Percentiles rank a stretch among this genome's conserved stretches.
Evolutionary conservation across 768 basidiomycete genomes (phyloP).

Genomic region (Lentinula raphanica): DNA sequence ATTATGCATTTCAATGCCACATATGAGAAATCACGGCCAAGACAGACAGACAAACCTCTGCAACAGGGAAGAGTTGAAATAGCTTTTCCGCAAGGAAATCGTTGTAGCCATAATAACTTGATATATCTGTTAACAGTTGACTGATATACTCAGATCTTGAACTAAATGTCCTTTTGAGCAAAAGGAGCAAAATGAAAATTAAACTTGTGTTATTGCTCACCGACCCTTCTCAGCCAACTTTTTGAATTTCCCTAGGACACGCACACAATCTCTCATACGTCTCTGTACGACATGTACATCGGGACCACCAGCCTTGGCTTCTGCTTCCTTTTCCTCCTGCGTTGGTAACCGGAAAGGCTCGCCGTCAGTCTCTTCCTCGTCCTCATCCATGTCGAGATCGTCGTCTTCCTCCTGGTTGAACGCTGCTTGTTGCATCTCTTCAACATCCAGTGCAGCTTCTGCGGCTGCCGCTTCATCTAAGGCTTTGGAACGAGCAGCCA

Average conservation of each 20-base stretch:
- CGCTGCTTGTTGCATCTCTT: conserved; percentile 58
- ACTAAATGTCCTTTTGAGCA: conserved; percentile 32
- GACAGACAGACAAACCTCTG: conserved; percentile 59
- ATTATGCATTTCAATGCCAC: not conserved
- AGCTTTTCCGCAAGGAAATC: conserved; percentile 92
- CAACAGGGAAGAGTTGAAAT: conserved; percentile 87
- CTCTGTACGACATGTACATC: conserved; percentile 73
- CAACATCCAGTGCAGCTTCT: conserved; percentile 64
- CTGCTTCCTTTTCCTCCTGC: conserved; percentile 64
- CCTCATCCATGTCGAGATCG: conserved; percentile 37
- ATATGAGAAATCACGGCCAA: no score
- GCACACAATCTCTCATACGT: conserved; percentile 74
- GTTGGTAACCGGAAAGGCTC: conserved; percentile 65
- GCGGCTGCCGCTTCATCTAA: conserved; percentile 62
- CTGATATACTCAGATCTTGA: conserved; percentile 86
- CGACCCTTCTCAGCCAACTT: conserved; percentile 60
- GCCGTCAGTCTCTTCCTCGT: conserved; percentile 40
- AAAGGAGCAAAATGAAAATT: not conserved
- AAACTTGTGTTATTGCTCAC: conserved; percentile 34
- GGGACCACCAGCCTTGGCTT: conserved; percentile 62
- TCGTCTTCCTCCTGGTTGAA: conserved; percentile 43
- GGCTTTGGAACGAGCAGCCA: conserved; percentile 76
- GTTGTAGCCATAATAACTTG: conserved; percentile 97
- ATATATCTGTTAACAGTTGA: conserved; percentile 85
- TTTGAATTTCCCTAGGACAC: conserved; percentile 69